Evolutionary conservation across 305 asterid genomes (phyloP).

Genomic region (Coffea humblotiana): DNA sequence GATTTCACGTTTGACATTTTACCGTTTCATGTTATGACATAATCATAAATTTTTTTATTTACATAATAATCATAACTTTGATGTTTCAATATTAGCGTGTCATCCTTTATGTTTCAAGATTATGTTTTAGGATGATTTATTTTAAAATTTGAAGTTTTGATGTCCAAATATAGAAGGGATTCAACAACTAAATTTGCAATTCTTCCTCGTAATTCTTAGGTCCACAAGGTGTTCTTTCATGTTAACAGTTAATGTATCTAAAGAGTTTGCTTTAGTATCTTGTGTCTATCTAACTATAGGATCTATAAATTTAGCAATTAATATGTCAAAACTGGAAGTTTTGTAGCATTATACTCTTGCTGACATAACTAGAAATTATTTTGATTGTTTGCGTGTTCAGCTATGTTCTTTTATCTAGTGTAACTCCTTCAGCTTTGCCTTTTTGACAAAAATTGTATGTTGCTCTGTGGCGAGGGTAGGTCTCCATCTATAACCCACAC

Average conservation of each 20-base stretch:
- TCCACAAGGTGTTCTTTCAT: neutral
- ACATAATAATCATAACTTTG: too few species aligned
- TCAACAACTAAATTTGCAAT: neutral
- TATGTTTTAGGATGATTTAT: neutral
- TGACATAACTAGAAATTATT: neutral
- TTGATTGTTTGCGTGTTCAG: neutral
- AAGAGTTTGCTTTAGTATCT: too few species aligned
- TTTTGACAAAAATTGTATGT: constrained; percentile 9
- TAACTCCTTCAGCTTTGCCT: neutral
- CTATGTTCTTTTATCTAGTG: neutral
- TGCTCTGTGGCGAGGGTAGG: constrained; percentile 40
- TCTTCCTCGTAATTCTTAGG: neutral
- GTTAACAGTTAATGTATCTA: too few species aligned
- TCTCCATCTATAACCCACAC: constrained; percentile 56
- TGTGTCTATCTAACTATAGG: too few species aligned
- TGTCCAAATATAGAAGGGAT: neutral
- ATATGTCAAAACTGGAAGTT: neutral
- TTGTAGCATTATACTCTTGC: neutral
- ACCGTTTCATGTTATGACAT: neutral
- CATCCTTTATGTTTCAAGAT: neutral
- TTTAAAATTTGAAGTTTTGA: neutral
- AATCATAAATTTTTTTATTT: neutral
- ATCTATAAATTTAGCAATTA: neutral
- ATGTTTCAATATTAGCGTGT: neutral
- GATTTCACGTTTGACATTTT: neutral